Conservation (phyloP, 345 rosid genomes). For the Heritiera littoralis region DNA sequence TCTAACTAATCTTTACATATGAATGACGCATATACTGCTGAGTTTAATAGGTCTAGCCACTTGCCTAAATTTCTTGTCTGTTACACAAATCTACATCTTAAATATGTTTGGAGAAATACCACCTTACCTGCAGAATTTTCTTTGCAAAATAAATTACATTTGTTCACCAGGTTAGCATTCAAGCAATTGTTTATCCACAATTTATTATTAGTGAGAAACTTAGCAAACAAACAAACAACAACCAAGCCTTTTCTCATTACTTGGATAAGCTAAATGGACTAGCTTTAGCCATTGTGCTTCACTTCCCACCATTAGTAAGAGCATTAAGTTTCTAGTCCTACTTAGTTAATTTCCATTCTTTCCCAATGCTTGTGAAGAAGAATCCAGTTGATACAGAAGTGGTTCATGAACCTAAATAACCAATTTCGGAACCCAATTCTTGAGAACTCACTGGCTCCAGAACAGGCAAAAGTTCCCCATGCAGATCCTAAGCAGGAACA, state of each 20-base stretch:
- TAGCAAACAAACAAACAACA: neutral
- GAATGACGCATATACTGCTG: too few species aligned
- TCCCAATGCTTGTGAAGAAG: neutral
- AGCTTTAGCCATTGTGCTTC: neutral
- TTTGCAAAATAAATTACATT: neutral
- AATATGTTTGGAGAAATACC: neutral
- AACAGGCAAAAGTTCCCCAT: too few species aligned
- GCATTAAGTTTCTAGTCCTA: neutral
- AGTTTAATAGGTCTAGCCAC: too few species aligned
- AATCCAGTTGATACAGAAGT: neutral
- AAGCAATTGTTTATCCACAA: neutral
- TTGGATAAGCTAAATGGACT: constrained; percentile 16
- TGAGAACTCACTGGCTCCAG: neutral
- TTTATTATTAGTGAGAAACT: neutral
- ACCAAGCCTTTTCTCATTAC: neutral
- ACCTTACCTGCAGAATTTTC: neutral
- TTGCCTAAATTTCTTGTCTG: too few species aligned
- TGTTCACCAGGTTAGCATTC: neutral
- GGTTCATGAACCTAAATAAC: neutral
- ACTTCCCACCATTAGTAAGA: neutral
- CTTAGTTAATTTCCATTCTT: neutral
- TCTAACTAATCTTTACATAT: too few species aligned
- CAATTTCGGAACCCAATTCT: neutral
- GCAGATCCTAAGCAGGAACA: too few species aligned
- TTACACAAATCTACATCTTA: too few species aligned